A percentile compares a stretch with the other conserved stretches of the same genome.
These are phyloP conservation scores for Penicillium digitatum DNA, from an alignment of 2,329 filamentous ascomycete genomes.

Conservation along the genomic window DNA sequence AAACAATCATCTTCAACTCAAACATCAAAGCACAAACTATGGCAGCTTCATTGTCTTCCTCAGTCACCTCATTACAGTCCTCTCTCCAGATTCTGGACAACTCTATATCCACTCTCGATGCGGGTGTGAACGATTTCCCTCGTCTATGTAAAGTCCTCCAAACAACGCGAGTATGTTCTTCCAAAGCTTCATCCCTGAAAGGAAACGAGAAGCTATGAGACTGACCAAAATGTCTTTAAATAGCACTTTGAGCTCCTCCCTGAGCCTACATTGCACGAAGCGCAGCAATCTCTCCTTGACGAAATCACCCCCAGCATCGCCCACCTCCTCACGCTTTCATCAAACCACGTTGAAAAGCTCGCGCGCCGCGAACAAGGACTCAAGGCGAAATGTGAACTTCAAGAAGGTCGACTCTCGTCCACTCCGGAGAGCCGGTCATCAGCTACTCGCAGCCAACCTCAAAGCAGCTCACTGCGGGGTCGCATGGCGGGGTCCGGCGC, in stretches of 20 bases:
- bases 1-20: slow-evolving; percentile 23
- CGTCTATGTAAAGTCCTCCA: slow-evolving; percentile 60
- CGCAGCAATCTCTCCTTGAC: slow-evolving; percentile 77
- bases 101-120: slow-evolving; percentile 59
- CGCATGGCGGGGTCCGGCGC: slow-evolving; percentile 25
- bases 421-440: slow-evolving; percentile 33
- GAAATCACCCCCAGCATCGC: slow-evolving; percentile 86
- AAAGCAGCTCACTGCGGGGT: slow-evolving; percentile 22
- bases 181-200: neutral
- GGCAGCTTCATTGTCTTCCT: slow-evolving; percentile 53
- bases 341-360: slow-evolving; percentile 75
- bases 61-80: slow-evolving; percentile 57
- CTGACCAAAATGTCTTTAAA: neutral
- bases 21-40: slow-evolving; percentile 22
- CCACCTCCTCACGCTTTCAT: slow-evolving; percentile 73
- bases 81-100: slow-evolving; percentile 61
- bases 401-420: slow-evolving; percentile 65
- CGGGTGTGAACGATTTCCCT: slow-evolving; percentile 61
- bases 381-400: slow-evolving; percentile 75
- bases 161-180: slow-evolving; percentile 53
- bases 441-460: slow-evolving; percentile 16
- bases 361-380: slow-evolving; percentile 78
- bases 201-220: neutral
- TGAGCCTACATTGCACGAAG: slow-evolving; percentile 73
- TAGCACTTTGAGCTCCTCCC: slow-evolving; percentile 92